Percentiles rank a stretch among this genome's conserved stretches.
These are phyloP conservation scores for Drosera capensis DNA, from an alignment of 148 eudicot genomes.

Conservation along the genomic window DNA sequence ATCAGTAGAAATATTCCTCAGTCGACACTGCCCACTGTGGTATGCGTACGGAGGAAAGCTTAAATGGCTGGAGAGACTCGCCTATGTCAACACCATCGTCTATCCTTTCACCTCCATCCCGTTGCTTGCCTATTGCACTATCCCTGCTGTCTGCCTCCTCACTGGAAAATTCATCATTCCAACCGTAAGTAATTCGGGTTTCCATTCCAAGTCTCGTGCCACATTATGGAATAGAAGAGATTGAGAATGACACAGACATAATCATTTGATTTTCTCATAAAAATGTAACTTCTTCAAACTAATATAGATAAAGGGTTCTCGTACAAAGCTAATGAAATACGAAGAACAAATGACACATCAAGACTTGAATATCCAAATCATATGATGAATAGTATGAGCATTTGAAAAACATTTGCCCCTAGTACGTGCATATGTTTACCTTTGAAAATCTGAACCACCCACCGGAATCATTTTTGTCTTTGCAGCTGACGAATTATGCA, in stretches of 20 bases:
- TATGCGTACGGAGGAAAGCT: conserved; percentile 77
- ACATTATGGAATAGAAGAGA: not conserved
- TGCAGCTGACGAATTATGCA: conserved; percentile 94
- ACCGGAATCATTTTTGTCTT: not conserved
- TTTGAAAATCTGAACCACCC: not conserved
- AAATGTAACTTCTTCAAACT: not conserved
- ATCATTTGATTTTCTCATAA: not conserved
- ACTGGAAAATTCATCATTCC: conserved; percentile 94
- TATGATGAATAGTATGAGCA: too few relatives aligned
- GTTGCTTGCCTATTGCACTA: conserved; percentile 66
- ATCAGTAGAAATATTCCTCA: conserved; percentile 80
- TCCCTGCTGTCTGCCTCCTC: conserved; percentile 86
- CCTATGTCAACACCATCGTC: conserved; percentile 77
- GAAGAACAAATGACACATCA: not conserved
- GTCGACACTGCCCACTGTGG: conserved; percentile 91
- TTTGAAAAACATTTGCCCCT: not conserved
- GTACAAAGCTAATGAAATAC: not conserved
- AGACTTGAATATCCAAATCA: too few relatives aligned
- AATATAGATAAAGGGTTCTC: not conserved
- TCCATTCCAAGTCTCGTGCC: not conserved
- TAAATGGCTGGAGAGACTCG: conserved; percentile 76
- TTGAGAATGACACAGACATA: not conserved
- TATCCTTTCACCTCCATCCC: conserved; percentile 91
- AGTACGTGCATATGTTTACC: not conserved
- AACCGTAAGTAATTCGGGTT: conserved; percentile 58